Evolutionary conservation across 2,329 filamentous ascomycete species (phyloP), one percentile per base, ranked within the genome.

Genomic region (Teratosphaeria zuluensis): DNA sequence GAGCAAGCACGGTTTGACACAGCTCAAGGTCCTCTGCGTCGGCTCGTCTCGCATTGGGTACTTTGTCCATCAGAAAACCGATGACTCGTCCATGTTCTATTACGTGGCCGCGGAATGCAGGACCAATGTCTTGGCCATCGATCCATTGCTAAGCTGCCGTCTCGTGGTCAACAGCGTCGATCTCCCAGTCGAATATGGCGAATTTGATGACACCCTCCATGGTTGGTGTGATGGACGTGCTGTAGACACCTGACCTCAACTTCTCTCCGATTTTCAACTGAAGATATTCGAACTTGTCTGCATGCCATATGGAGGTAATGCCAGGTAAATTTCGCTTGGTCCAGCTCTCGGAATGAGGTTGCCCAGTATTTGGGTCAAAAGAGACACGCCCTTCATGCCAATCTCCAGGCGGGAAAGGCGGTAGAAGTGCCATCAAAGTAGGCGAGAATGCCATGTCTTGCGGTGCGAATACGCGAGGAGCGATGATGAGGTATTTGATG

Each of bases 401-500:
- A 61, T 74, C 70, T 11, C 75, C 74, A 0, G 65, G 54, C 1
- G 74, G 74, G 16, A 77, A 71, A 4, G 67, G 64, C 3, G 76
- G 75, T 9, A 78, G 68, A 11, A 67, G 58, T 4, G 69, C 48
- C 35, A 73, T 60, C 30, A 76, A 63, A 9, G 62, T 56, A 12
- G 73, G 73, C 8, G 19, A 24, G 28, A 48, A 56, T 5, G 31
- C 38, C 57, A 73, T 65, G 56, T 75, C 70, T 38, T 72, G 68
- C 19, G 57, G 58, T 31, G 68, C 65, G 53, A 72, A 70, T 2
- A 72, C 56, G 55, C 73, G 71, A 11, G 69, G 61, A 8, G 73
- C 73, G 31, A 78, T 67, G 12, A 69, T 74, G 33, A 78, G 64
- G 60, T 78, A 77, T 65, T 76, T 77, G 66, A 78, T 66, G 56